phyloP scores from a whole-genome alignment of 2,329 filamentous ascomycete species.

The Colletotrichum trifolii region DNA sequence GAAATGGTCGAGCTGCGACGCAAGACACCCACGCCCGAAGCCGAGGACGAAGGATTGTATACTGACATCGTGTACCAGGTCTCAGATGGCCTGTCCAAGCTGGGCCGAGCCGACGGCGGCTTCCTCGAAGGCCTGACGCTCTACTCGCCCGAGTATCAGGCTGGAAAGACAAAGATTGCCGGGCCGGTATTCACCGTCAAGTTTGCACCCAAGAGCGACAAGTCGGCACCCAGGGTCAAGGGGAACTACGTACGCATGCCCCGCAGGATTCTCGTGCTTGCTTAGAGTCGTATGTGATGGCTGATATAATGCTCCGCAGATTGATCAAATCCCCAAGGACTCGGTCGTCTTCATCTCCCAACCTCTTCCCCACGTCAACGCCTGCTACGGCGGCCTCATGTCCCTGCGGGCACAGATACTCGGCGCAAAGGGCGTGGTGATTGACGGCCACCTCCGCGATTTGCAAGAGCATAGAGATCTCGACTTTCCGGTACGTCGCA shows the following conservation, averaged over 20 bases:
- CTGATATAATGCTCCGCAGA: no score
- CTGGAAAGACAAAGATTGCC: constrained; percentile 61
- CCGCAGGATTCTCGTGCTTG: no score
- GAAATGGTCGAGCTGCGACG: constrained; percentile 9
- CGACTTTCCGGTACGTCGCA: no score
- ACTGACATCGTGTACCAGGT: background rate
- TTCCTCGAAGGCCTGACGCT: constrained; percentile 65
- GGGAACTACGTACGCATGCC: constrained; percentile 56
- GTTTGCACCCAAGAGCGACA: constrained; percentile 59
- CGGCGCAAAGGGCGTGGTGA: no score
- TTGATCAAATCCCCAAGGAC: no score
- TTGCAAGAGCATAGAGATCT: no score
- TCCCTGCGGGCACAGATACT: no score
- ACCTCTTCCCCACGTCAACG: no score
- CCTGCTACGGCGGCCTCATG: no score
- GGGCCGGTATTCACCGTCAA: constrained; percentile 66
- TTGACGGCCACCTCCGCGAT: no score
- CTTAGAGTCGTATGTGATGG: no score
- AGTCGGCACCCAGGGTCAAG: constrained; percentile 53
- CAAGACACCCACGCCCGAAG: background rate
- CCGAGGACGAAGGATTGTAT: background rate
- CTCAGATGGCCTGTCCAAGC: constrained; percentile 60
- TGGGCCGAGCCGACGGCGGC: constrained; percentile 60
- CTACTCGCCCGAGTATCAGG: constrained; percentile 63
- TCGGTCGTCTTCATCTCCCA: no score